Evolutionary conservation across 2,329 filamentous ascomycete genomes (phyloP), one percentile per base, ranked within the genome.

Genomic region (Exutisphaerella laricina): DNA sequence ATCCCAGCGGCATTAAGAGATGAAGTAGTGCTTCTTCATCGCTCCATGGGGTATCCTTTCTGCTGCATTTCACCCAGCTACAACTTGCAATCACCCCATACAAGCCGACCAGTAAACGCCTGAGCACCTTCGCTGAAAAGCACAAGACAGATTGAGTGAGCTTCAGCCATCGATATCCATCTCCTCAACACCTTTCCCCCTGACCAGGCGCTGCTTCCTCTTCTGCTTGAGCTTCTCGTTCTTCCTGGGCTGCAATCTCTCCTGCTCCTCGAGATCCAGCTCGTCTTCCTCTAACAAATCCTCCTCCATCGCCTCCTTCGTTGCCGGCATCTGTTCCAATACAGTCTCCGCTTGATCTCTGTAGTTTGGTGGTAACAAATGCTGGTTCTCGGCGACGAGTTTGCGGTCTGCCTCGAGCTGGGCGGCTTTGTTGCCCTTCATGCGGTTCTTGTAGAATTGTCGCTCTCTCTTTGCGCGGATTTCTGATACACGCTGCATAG

Each of bases 371-470:
- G 87, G 88, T 59, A 98, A 78, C 66, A 98, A 76, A 70, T 98
- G 92, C 73, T 88, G 82, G 70, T 95, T 90, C 73, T 92, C 81
- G 56, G 82, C 83, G 39, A 98, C 89, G 54, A 97, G 76, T 74
- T 90, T 92, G 66, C 87, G 75, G 63, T 95, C 87, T 51, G 77
- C 73, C 59, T 82, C 84, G 53, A 86, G 74, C 72, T 92, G 82
- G 63, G 82, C 78, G 67, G 85, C 85, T 70, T 85, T 83, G 72
- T 94, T 94, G 66, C 89, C 89, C 39, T 82, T 82, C 85, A 97
- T 88, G 64, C 92, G 82, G 64, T 84, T 82, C 79, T 87, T 89
- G 75, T 95, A 96, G 72, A 96, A 95, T 54, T 84, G 84, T 57
- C 88, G 79, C 76, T 97, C 90, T 63, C 92, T 79, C 63, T 82